These are phyloP conservation scores for Diaporthe velutina DNA, from an alignment of 2,329 filamentous ascomycete genomes.

Conservation along the genomic window DNA sequence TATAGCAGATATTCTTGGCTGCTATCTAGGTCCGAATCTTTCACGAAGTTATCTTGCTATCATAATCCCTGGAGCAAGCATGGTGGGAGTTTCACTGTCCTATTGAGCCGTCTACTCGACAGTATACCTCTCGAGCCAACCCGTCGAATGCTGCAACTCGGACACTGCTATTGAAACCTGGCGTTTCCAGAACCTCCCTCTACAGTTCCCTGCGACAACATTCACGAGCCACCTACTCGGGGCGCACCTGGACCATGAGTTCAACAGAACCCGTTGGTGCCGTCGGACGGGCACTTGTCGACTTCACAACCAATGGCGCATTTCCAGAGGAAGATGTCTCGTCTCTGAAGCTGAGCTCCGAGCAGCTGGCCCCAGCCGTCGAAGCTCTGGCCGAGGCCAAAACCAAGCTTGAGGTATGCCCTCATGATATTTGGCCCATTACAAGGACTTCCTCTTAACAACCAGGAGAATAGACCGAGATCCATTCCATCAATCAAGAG, in stretches of 20 bases:
- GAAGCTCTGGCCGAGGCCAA: conserved; percentile 57
- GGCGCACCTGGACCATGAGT: conserved; percentile 21
- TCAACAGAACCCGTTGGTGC: not conserved
- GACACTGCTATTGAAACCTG: conserved; percentile 18
- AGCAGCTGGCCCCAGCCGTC: conserved; percentile 56
- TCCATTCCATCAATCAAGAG: conserved; percentile 81
- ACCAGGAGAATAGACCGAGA: conserved; percentile 67
- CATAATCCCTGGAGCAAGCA: not conserved
- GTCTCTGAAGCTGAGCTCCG: conserved; percentile 49
- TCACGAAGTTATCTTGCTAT: not conserved
- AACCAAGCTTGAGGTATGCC: conserved; percentile 58
- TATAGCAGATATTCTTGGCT: not conserved
- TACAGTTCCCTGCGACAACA: not conserved
- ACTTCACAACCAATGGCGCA: conserved; percentile 65
- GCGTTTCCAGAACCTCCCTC: conserved; percentile 5
- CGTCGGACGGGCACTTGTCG: conserved; percentile 72
- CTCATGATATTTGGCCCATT: not conserved
- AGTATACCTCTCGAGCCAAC: not conserved
- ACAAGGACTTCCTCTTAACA: not conserved
- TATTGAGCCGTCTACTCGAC: not conserved
- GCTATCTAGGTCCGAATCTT: not conserved
- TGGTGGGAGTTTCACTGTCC: not conserved
- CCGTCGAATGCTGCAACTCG: not conserved
- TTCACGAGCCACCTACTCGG: not conserved
- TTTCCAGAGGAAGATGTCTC: conserved; percentile 64